Evolutionary conservation across 306 rosid genomes (phyloP), one percentile per base, ranked within the genome.

Genomic region (Rosa persica): DNA sequence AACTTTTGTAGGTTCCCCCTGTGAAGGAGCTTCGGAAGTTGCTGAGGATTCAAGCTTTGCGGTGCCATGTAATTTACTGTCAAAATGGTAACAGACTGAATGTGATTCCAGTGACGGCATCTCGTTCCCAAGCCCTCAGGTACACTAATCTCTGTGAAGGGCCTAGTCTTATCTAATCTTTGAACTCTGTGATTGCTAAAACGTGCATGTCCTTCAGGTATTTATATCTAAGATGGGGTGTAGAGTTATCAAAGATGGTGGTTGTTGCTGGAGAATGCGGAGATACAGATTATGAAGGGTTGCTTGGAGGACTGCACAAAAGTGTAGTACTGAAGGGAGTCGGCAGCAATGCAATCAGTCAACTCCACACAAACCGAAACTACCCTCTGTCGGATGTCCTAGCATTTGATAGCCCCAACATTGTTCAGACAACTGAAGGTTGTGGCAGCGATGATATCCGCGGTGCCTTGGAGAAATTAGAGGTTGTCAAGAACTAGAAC

Each of bases 61-160:
- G 99, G 52, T 89, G 99, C 85, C 98, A 90, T 86, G 94, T 84
- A 74, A 87, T 96, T 83, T 93, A 96, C 89, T 89, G 96, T 82
- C 96, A 96, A 83, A 90, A 93, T 67, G 98, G 99, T 76, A 81
- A 85, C 67, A 90, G 98, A 70, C 81, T 96, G 81, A 91, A 96
- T 65, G 92, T 96, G 65, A 91, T 96, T 87, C 99, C 99, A 20
- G 97, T 96, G 13, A 75, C 89, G 85, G 99, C 99, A 60, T 96
- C 99, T 89, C 98, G 99, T 72, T 89, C 96, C 78, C 98, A 96
- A 80, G 96, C 99, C 74, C 98, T 96, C 85, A 93, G 99, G 99
- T 96, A 91, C 70, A 40, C n/a, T 83, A 39, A 5, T n/a, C 61
- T n/a, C 25, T 39, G 34, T 71, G 44, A 52, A 19, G 43, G 48